Evolutionary conservation across 495 filamentous ascomycete genomes (phyloP).

Genomic region (Penicillium paradoxum): DNA sequence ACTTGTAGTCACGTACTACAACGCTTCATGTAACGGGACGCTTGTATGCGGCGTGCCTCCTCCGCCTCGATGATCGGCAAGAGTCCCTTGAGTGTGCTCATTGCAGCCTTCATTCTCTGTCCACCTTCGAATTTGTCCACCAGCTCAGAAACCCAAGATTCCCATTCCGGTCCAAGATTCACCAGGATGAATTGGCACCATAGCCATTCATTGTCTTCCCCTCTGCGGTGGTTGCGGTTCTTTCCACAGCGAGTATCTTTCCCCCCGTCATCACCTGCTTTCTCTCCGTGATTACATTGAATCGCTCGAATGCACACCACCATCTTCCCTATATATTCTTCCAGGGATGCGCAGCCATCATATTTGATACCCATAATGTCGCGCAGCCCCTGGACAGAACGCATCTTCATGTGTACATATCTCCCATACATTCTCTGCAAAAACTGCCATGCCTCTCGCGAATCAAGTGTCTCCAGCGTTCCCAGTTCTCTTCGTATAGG

Average conservation of each 20-base stretch:
- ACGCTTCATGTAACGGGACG: background rate
- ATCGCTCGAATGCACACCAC: constrained; percentile 1
- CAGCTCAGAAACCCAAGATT: background rate
- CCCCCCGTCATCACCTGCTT: background rate
- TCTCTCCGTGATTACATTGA: constrained; percentile 4
- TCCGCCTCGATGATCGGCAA: background rate
- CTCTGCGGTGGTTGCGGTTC: background rate
- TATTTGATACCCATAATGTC: constrained; percentile 1
- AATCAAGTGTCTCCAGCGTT: background rate
- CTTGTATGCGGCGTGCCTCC: background rate
- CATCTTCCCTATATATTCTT: constrained; percentile 6
- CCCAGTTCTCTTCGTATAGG: background rate
- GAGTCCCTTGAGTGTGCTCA: background rate
- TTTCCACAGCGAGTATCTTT: background rate
- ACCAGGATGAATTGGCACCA: constrained; percentile 10
- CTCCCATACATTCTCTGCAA: background rate
- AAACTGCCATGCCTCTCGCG: constrained; percentile 2
- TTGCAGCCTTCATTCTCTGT: background rate
- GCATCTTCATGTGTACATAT: background rate
- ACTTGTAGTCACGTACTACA: background rate
- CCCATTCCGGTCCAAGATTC: constrained; percentile 6
- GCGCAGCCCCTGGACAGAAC: background rate
- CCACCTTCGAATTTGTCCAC: background rate
- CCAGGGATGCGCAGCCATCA: constrained; percentile 4
- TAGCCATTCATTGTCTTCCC: constrained; percentile 2